These are phyloP conservation scores for Diversispora epigaea DNA, from an alignment of 192 early-diverging fungal genomes.

Conservation along the genomic window DNA sequence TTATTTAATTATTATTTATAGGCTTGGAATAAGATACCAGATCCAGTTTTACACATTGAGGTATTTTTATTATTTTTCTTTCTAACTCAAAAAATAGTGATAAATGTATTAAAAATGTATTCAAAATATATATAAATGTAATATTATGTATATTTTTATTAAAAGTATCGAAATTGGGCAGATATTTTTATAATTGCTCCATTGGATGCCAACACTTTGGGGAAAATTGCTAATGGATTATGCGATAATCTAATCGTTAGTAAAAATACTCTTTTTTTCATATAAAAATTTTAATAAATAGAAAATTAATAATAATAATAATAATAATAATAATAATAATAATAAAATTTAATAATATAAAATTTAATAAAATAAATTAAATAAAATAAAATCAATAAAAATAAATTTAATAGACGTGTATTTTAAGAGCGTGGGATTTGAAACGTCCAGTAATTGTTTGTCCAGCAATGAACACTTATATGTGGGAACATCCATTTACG, in stretches of 20 bases:
- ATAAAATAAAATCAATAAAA: neutral
- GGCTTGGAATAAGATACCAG: constrained; percentile 77
- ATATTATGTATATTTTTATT: neutral
- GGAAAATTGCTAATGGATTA: constrained; percentile 84
- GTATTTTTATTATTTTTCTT: constrained; percentile 36
- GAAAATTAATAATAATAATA: too few species aligned
- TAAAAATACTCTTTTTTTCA: neutral
- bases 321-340: too few species aligned
- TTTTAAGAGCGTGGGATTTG: constrained; percentile 86
- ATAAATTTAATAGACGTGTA: constrained; percentile 64
- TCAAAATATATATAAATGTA: too few species aligned
- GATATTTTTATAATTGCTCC: constrained; percentile 87
- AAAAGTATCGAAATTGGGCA: constrained; percentile 90
- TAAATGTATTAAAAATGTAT: constrained; percentile 6
- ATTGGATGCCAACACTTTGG: constrained; percentile 91
- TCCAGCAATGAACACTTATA: constrained; percentile 97
- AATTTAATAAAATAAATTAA: neutral
- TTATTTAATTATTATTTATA: constrained; percentile 28
- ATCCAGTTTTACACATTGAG: constrained; percentile 94
- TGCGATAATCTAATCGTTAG: constrained; percentile 90
- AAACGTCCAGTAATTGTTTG: constrained; percentile 71
- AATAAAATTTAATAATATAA: neutral
- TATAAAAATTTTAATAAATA: too few species aligned
- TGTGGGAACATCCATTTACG: constrained; percentile 95
- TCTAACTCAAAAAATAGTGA: too few species aligned